Percentiles rank a stretch among this genome's conserved stretches.
These are phyloP conservation scores for Zymoseptoria brevis DNA, from an alignment of 2,329 filamentous ascomycete species.

Conservation along the genomic window DNA sequence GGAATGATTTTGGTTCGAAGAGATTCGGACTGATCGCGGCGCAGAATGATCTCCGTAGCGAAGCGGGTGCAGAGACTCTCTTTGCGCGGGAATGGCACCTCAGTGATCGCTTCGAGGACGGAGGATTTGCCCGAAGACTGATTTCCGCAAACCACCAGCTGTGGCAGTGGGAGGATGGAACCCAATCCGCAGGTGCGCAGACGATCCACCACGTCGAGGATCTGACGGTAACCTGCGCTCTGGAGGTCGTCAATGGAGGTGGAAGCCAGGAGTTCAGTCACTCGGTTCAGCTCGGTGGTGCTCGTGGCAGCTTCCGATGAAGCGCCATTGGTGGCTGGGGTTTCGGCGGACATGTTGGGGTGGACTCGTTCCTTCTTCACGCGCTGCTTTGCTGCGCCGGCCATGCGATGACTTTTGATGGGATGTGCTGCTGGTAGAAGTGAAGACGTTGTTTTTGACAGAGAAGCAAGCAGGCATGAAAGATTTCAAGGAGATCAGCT, in stretches of 20 bases:
- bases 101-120: constrained; percentile 56
- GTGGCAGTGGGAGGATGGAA: constrained; percentile 27
- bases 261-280: too few relatives aligned
- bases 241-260: constrained; percentile 29
- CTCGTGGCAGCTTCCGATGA: too few relatives aligned
- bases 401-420: too few relatives aligned
- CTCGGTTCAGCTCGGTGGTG: too few relatives aligned
- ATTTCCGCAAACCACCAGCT: constrained; percentile 49
- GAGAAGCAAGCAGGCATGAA: too few relatives aligned
- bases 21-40: constrained; percentile 25
- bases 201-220: constrained; percentile 48
- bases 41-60: constrained; percentile 52
- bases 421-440: too few relatives aligned
- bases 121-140: constrained; percentile 58
- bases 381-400: too few relatives aligned
- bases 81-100: constrained; percentile 52
- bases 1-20: constrained; percentile 24
- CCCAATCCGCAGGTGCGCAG: constrained; percentile 43
- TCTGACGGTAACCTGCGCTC: constrained; percentile 35
- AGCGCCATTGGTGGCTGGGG: too few relatives aligned
- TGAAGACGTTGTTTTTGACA: too few relatives aligned
- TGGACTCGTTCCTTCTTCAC: too few relatives aligned
- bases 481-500: too few relatives aligned
- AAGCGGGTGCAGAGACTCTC: constrained; percentile 53
- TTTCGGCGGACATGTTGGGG: too few relatives aligned